phyloP scores from a whole-genome alignment of 2,329 filamentous ascomycete genomes.

The Thielaviopsis euricoi region DNA sequence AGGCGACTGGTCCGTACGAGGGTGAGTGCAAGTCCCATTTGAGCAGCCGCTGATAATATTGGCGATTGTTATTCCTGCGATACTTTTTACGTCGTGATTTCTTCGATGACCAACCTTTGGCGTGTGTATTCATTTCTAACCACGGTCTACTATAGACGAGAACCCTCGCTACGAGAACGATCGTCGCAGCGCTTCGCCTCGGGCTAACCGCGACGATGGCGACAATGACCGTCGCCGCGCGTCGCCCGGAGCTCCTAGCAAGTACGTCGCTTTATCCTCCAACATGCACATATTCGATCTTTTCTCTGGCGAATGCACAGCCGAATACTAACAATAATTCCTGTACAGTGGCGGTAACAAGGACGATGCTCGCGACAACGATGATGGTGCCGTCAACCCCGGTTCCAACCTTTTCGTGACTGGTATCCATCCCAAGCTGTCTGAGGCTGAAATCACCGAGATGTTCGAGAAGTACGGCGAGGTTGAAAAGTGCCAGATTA shows the following conservation, averaged over 20 bases:
- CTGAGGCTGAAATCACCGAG: slow-evolving; percentile 77
- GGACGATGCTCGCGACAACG: slow-evolving; percentile 42
- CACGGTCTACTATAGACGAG: slow-evolving; percentile 31
- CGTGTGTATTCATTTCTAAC: neutral
- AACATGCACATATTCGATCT: too few relatives aligned
- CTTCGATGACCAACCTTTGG: neutral
- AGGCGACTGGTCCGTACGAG: slow-evolving; percentile 50
- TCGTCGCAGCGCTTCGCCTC: slow-evolving; percentile 49
- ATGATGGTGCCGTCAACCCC: slow-evolving; percentile 73
- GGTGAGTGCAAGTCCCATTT: slow-evolving; percentile 25
- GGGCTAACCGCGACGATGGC: slow-evolving; percentile 42
- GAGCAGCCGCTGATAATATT: neutral
- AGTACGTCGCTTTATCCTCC: slow-evolving; percentile 34
- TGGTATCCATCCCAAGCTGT: slow-evolving; percentile 85
- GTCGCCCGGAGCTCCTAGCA: slow-evolving; percentile 42
- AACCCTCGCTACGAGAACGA: slow-evolving; percentile 49
- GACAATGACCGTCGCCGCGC: slow-evolving; percentile 37
- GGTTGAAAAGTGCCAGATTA: slow-evolving; percentile 98
- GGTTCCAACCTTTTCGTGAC: slow-evolving; percentile 98
- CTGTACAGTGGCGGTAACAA: slow-evolving; percentile 27
- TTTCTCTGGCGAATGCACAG: neutral
- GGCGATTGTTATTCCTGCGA: neutral
- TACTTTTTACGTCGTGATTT: neutral
- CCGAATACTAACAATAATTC: slow-evolving; percentile 2
- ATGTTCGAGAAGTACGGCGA: slow-evolving; percentile 98